Evolutionary conservation across 106 monocot genomes (phyloP), one percentile per base, ranked within the genome.

Genomic region (Agapanthus africanus): DNA sequence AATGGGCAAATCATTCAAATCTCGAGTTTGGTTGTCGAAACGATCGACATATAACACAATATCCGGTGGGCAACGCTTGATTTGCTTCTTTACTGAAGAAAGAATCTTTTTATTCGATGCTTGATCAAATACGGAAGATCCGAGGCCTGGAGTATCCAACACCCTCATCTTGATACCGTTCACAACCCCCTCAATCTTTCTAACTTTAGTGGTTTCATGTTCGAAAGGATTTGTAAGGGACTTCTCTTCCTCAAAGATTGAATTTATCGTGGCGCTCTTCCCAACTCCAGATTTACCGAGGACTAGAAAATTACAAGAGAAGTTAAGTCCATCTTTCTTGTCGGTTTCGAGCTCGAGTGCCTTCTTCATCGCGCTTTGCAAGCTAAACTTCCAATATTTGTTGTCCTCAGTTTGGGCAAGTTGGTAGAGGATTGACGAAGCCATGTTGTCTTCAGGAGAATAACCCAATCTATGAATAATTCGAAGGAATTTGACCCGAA

Each of bases 1-100:
- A 25, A 94, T 63, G 71, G 94, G 90, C 73, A 90, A 54, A 72
- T 94, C 94, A 73, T 90, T 87, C 26, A 87, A 74, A 82, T 94
- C 94, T 27, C 79, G 77, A 36, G 87, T 90, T 34, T 87, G 90
- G 27, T 71, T 85, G 69, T 94, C 94, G 60, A 94, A 73, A 15
- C 94, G 77, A 44, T 94, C 94, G 54, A 90, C 81, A 83, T 49
- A 49, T 4, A 49, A 19, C 14, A 49, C 49, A 15, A 49, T 19
- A 49, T 49, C 49, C 11, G 49, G 49, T 19, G 49, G 49, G 49
- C 18, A 49, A 18, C n/a, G 14, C 49, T 49, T 49, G 18, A 49
- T 49, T 13, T 49, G 18, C 49, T 49, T 49, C 49, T 49, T 49
- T 18, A 49, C 15, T 4, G 49, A 49, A 49, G 49, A 49, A 87